Base-by-base conservation (phyloP, 805 yeast genomes). In the Sugiyamaella valdiviana region DNA sequence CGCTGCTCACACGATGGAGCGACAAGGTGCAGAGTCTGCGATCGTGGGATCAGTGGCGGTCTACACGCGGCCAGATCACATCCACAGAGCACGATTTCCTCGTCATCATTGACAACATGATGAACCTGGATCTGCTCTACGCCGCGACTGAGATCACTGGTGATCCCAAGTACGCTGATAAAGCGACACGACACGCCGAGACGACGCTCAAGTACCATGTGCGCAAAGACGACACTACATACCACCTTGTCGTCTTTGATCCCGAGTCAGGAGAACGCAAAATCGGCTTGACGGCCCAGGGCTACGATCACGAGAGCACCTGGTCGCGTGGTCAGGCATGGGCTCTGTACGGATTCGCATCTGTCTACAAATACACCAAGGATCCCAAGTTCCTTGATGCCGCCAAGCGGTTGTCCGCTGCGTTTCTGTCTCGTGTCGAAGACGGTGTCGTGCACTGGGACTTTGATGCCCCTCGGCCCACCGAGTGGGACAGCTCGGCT, bases 291-390 rank as follows among this genome's bases (percentile, higher is more conserved):
- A 62, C 64, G 26, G 53, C 58, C 36, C 66, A 63, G 46, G 65
- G 66, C 9, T 61, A 54, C 43, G 52, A 46, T 12, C 61, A 63
- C 45, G 63, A 60, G 10, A 36, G 58, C 5, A 49, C 57, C 20
- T 63, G 66, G 65, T 44, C 59, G 6, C 53, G 65, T 14, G 66
- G 66, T 22, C 64, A 60, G 49, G 57, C 65, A 1, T 61, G 66
- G 66, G 63, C 57, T 3, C 38, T 63, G 4, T 47, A 60, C 29
- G 66, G 66, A 2, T 63, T 45, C 48, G 57, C 59, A 7, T 57
- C 57, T 26, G 51, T 58, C 5, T 63, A 60, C 46, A 35, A 38
- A 42, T 61, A 56, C 53, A 61, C 66, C 21, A 56, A 52, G 45
- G 49, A 58, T 29, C 20, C 39, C 9, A 51, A 53, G 44, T 63